Evolutionary conservation across 306 rosid genomes (phyloP).

Genomic region (Quercus mongolica): DNA sequence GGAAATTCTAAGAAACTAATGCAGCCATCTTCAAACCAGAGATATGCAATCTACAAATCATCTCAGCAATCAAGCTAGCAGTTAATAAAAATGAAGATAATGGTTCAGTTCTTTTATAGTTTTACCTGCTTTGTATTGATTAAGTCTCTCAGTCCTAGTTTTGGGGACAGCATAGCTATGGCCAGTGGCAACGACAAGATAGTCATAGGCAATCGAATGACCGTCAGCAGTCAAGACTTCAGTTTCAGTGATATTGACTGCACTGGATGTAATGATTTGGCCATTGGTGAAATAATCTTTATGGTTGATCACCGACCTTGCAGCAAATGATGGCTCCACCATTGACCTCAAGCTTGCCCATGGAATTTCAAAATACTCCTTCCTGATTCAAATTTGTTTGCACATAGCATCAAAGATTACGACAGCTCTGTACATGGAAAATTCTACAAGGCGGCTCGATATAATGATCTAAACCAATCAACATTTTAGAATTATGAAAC

Average conservation of each 20-base stretch:
- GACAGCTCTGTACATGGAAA: constrained; percentile 5
- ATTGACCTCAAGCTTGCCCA: constrained; percentile 75
- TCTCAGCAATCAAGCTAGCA: not conserved
- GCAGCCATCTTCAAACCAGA: not conserved
- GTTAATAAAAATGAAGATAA: not conserved
- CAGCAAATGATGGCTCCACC: constrained; percentile 78
- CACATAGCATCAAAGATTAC: constrained; percentile 9
- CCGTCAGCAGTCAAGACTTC: constrained; percentile 66
- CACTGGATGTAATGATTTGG: constrained; percentile 41
- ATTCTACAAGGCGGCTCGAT: constrained; percentile 1
- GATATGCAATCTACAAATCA: not conserved
- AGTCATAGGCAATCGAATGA: constrained; percentile 44
- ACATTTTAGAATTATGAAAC: not conserved
- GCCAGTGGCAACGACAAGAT: constrained; percentile 74
- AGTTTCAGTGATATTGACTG: constrained; percentile 41
- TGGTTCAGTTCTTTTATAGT: not conserved
- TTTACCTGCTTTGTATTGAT: constrained; percentile 52
- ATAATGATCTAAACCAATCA: constrained; percentile 10
- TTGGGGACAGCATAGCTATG: constrained; percentile 48
- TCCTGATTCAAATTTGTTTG: constrained; percentile 42
- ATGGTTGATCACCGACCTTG: constrained; percentile 60
- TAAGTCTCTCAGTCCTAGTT: constrained; percentile 44
- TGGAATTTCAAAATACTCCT: constrained; percentile 84
- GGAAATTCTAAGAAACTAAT: not conserved
- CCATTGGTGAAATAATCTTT: constrained; percentile 56